These are phyloP conservation scores for Calonectria pauciramosa DNA, from an alignment of 2,329 filamentous ascomycete species.

Conservation along the genomic window DNA sequence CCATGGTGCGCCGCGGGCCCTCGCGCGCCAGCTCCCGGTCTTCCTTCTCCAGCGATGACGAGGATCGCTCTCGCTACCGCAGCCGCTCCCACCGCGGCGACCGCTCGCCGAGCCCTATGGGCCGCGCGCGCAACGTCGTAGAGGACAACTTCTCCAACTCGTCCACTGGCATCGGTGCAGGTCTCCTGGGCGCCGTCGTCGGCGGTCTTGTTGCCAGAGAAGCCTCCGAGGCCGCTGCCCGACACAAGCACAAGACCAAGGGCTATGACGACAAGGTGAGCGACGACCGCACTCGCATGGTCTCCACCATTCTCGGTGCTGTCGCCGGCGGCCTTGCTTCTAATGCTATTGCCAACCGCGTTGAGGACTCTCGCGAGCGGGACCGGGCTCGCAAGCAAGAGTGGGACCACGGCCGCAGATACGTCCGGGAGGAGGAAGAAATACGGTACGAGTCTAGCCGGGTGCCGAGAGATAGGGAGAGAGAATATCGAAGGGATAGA, in stretches of 20 bases:
- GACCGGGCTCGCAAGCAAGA: constrained; percentile 49
- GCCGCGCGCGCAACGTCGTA: constrained; percentile 57
- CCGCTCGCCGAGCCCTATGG: constrained; percentile 51
- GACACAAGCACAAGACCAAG: constrained; percentile 45
- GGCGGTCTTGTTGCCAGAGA: constrained; percentile 67
- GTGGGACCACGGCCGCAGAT: constrained; percentile 53
- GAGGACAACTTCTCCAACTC: constrained; percentile 64
- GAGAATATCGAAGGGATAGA: constrained; percentile 31
- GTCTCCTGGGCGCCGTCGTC: constrained; percentile 67
- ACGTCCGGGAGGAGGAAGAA: constrained; percentile 46
- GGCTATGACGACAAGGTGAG: constrained; percentile 44
- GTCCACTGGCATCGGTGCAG: constrained; percentile 63
- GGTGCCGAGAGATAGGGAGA: not conserved
- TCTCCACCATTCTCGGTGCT: constrained; percentile 67
- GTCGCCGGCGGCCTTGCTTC: constrained; percentile 69
- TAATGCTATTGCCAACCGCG: constrained; percentile 62
- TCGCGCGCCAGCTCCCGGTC: constrained; percentile 37
- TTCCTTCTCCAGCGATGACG: constrained; percentile 39
- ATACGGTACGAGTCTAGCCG: constrained; percentile 31
- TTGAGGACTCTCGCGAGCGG: constrained; percentile 55
- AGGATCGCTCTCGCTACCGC: constrained; percentile 42
- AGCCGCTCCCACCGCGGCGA: constrained; percentile 40
- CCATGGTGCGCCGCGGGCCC: constrained; percentile 42
- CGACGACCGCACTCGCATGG: constrained; percentile 50
- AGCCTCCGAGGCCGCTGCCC: constrained; percentile 58